A percentile compares a stretch with the other conserved stretches of the same genome.
These are phyloP conservation scores for Eimeria maxima DNA, from an alignment of 169 alveolate species.

Conservation along the genomic window DNA sequence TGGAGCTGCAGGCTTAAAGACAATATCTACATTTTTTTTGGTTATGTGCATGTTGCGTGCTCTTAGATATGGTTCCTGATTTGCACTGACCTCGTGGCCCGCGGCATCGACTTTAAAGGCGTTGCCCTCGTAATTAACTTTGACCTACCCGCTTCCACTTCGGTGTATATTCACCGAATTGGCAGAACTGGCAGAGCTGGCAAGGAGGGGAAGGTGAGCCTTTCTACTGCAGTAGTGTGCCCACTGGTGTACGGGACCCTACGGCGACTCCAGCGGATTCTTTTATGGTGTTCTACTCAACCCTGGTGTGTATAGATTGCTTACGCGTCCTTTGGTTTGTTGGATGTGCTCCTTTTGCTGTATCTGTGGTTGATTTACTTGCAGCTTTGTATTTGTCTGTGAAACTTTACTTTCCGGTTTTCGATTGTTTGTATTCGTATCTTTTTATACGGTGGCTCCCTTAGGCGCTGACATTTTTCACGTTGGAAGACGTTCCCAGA, in stretches of 20 bases:
- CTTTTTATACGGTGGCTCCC: background rate
- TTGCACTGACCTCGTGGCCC: slow-evolving; percentile 97
- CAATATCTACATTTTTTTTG: background rate
- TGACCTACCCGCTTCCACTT: slow-evolving; percentile 97
- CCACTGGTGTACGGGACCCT: too few species aligned
- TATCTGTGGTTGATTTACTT: background rate
- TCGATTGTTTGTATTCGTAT: background rate
- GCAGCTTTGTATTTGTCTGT: background rate
- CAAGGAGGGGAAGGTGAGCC: slow-evolving; percentile 88
- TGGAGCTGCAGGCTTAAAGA: background rate
- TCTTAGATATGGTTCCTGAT: slow-evolving; percentile 94
- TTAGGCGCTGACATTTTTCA: slow-evolving; percentile 81
- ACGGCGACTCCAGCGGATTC: too few species aligned
- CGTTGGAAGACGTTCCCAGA: slow-evolving; percentile 62
- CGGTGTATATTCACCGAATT: slow-evolving; percentile 98
- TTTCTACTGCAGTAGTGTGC: background rate
- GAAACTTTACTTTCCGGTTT: background rate
- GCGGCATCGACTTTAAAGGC: slow-evolving; percentile 98
- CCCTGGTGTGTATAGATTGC: too few species aligned
- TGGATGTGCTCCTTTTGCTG: too few species aligned
- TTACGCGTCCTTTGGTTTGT: too few species aligned
- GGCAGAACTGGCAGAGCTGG: slow-evolving; percentile 99
- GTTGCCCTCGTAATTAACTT: slow-evolving; percentile 97
- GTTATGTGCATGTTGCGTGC: background rate
- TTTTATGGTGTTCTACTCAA: too few species aligned